Percentiles rank a stretch among this genome's conserved stretches.
These are phyloP conservation scores for Pseudocercospora fuligena DNA, from an alignment of 2,329 filamentous ascomycete genomes.

Conservation along the genomic window DNA sequence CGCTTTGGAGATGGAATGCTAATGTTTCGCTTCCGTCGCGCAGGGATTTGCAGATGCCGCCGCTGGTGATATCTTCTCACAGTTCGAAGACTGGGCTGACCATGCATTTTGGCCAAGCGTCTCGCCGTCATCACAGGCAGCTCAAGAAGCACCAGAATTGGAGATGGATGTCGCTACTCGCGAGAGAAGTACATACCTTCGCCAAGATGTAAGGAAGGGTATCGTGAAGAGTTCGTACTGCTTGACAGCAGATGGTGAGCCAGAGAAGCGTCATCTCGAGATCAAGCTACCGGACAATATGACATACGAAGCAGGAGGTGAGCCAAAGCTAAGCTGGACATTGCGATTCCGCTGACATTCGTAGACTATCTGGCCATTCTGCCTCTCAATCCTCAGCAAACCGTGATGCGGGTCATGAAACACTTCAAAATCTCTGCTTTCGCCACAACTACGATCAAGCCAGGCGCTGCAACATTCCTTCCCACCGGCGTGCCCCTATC, in stretches of 20 bases:
- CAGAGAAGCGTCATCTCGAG: conserved; percentile 60
- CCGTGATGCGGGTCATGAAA: conserved; percentile 65
- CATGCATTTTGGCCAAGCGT: conserved; percentile 14
- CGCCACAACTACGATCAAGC: conserved; percentile 64
- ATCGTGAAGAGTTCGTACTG: conserved; percentile 51
- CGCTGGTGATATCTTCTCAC: conserved; percentile 45
- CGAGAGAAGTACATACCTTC: conserved; percentile 51
- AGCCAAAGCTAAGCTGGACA: neutral
- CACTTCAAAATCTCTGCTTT: conserved; percentile 60
- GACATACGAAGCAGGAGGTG: conserved; percentile 65
- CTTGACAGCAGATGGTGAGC: conserved; percentile 56
- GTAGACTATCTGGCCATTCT: conserved; percentile 68
- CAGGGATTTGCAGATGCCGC: conserved; percentile 49
- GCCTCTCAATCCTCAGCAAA: conserved; percentile 68
- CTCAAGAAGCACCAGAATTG: conserved; percentile 24
- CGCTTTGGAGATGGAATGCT: no score
- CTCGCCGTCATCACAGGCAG: neutral
- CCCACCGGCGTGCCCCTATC: conserved; percentile 65
- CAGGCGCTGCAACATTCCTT: conserved; percentile 44
- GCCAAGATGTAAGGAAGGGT: conserved; percentile 67
- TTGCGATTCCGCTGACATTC: neutral
- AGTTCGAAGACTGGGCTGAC: conserved; percentile 46
- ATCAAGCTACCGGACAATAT: conserved; percentile 51
- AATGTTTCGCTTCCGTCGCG: conserved; percentile 31
- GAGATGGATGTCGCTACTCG: conserved; percentile 7